These are phyloP conservation scores for Smittium mucronatum DNA, from an alignment of 371 early-diverging fungal species.

Conservation along the genomic window DNA sequence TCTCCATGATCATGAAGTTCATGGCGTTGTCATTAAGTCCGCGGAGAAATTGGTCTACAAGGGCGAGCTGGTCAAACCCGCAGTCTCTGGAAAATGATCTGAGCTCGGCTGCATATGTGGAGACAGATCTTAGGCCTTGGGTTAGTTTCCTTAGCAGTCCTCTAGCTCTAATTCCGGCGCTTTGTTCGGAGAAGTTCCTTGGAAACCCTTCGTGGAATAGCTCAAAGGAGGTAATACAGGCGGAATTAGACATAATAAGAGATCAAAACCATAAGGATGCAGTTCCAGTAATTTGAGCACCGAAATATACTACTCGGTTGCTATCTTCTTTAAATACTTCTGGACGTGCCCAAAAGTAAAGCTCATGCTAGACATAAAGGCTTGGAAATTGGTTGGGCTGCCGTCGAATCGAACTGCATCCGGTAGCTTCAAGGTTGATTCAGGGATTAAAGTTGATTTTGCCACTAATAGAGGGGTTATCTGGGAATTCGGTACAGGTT, in stretches of 20 bases:
- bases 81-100: background rate
- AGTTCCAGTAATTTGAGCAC: background rate
- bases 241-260: background rate
- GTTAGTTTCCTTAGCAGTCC: background rate
- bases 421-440: background rate
- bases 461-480: background rate
- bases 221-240: background rate
- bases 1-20: background rate
- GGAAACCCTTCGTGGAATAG: background rate
- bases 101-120: background rate
- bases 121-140: background rate
- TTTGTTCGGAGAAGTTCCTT: conserved; percentile 2
- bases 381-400: background rate
- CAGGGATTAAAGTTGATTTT: too few relatives aligned
- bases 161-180: background rate
- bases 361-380: background rate
- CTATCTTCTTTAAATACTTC: background rate
- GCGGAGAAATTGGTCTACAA: conserved; percentile 3
- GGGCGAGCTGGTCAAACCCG: conserved; percentile 3
- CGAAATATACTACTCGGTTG: background rate
- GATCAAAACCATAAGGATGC: background rate
- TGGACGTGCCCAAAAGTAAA: background rate
- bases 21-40: background rate
- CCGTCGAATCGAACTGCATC: background rate
- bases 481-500: too few relatives aligned